These are phyloP conservation scores for Naumovozyma castellii DNA, from an alignment of 805 yeast species.

Conservation along the genomic window DNA sequence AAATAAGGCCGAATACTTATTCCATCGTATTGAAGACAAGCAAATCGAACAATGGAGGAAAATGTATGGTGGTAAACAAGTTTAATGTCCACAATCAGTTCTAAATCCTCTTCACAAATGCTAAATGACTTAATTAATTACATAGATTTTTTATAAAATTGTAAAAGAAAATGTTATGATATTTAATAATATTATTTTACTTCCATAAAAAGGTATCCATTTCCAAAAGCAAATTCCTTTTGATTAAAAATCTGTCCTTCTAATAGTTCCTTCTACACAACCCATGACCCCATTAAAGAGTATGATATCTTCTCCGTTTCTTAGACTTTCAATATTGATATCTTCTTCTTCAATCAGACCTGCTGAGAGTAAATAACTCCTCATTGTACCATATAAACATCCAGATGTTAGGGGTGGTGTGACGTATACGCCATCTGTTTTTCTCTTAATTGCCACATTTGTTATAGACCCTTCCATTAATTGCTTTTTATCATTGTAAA, in stretches of 20 bases:
- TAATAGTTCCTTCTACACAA: slow-evolving; percentile 49
- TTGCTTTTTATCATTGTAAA: slow-evolving; percentile 50
- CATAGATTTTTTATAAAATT: not conserved
- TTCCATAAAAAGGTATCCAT: no score
- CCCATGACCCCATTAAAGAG: slow-evolving; percentile 82
- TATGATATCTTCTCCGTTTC: slow-evolving; percentile 58
- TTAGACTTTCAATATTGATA: slow-evolving; percentile 34
- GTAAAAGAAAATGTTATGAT: not conserved
- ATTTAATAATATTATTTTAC: no score
- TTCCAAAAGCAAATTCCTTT: no score
- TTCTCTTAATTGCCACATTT: slow-evolving; percentile 52
- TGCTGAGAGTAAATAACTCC: slow-evolving; percentile 52
- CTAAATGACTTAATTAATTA: slow-evolving; percentile 6
- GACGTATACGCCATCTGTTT: slow-evolving; percentile 40
- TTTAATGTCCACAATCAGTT: slow-evolving; percentile 5
- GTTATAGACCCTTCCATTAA: slow-evolving; percentile 78
- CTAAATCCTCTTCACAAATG: not conserved
- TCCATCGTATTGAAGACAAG: slow-evolving; percentile 84
- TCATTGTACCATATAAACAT: slow-evolving; percentile 74
- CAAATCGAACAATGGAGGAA: slow-evolving; percentile 80
- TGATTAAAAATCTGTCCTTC: slow-evolving; percentile 6
- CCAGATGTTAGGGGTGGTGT: slow-evolving; percentile 78
- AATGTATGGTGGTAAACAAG: slow-evolving; percentile 74
- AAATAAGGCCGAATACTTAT: slow-evolving; percentile 84
- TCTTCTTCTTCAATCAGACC: slow-evolving; percentile 47